A percentile compares a stretch with the other conserved stretches of the same genome.
phyloP scores from a whole-genome alignment of 2,329 filamentous ascomycete genomes.

The Diaporthe humulicola region DNA sequence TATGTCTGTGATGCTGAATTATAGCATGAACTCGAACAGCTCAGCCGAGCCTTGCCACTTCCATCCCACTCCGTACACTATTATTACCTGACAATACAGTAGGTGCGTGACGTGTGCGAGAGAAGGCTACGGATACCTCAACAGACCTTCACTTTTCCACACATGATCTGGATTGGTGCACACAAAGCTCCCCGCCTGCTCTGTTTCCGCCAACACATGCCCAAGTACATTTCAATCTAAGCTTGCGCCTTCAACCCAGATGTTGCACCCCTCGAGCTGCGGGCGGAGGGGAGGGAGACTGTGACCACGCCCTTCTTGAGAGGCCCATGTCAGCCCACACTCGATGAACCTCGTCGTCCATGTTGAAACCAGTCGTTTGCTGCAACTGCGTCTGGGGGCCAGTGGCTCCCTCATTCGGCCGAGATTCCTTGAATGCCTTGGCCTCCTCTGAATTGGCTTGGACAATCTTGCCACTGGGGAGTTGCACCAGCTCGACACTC shows the following conservation, averaged over 20 bases:
- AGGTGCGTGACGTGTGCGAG: neutral
- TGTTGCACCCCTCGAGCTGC: conserved; percentile 9
- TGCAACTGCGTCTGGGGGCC: neutral
- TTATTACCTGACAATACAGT: neutral
- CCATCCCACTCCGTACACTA: neutral
- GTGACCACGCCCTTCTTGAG: conserved; percentile 33
- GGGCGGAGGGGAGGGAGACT: conserved; percentile 23
- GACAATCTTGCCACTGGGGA: conserved; percentile 32
- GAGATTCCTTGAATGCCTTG: neutral
- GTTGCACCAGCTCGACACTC: conserved; percentile 34
- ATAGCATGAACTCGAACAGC: neutral
- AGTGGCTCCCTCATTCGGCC: neutral
- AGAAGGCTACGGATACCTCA: neutral
- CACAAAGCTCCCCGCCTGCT: neutral
- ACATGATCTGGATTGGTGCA: neutral
- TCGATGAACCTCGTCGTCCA: conserved; percentile 30
- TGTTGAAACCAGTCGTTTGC: neutral
- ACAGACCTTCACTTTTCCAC: neutral
- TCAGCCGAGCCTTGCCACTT: neutral
- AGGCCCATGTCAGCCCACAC: conserved; percentile 37
- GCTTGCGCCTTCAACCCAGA: neutral
- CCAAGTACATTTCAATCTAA: neutral
- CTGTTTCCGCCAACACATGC: too few relatives aligned
- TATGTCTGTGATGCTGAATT: neutral
- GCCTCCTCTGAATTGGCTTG: conserved; percentile 34